These are phyloP conservation scores for Podila clonocystis DNA, from an alignment of 192 early-diverging fungal genomes.

Conservation along the genomic window DNA sequence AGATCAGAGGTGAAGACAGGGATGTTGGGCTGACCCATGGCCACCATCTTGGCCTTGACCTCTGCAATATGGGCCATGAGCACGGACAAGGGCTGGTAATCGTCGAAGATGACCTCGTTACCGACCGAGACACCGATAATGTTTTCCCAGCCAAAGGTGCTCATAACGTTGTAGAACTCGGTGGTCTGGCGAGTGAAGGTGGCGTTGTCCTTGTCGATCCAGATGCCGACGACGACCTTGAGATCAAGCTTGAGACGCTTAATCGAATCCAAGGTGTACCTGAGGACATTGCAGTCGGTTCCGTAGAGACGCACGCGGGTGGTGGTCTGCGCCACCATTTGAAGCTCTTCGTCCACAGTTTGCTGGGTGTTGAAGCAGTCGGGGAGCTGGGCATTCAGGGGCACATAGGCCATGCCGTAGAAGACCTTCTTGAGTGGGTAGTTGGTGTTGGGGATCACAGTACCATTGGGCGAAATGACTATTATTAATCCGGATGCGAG, in stretches of 20 bases:
- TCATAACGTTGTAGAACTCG: slow-evolving; percentile 31
- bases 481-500: neutral
- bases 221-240: slow-evolving; percentile 50
- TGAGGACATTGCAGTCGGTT: slow-evolving; percentile 53
- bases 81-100: slow-evolving; percentile 15
- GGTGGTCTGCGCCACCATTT: slow-evolving; percentile 50
- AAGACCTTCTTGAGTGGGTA: slow-evolving; percentile 44
- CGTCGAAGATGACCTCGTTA: slow-evolving; percentile 58
- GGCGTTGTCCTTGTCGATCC: slow-evolving; percentile 44
- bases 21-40: slow-evolving; percentile 42
- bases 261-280: slow-evolving; percentile 44
- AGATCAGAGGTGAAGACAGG: slow-evolving; percentile 54
- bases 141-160: slow-evolving; percentile 37
- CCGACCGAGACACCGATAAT: slow-evolving; percentile 56
- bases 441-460: slow-evolving; percentile 32
- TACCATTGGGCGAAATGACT: slow-evolving; percentile 37
- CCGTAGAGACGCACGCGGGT: slow-evolving; percentile 57
- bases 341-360: slow-evolving; percentile 43
- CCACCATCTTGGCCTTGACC: slow-evolving; percentile 36
- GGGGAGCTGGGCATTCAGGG: slow-evolving; percentile 47
- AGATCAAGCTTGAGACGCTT: slow-evolving; percentile 46
- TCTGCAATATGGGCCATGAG: slow-evolving; percentile 33
- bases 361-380: slow-evolving; percentile 52
- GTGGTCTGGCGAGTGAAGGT: slow-evolving; percentile 49
- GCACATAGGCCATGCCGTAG: slow-evolving; percentile 57